Percentiles rank a stretch among this genome's conserved stretches.
phyloP scores from a whole-genome alignment of 164 flowering plant species.

The Dillenia turbinata region DNA sequence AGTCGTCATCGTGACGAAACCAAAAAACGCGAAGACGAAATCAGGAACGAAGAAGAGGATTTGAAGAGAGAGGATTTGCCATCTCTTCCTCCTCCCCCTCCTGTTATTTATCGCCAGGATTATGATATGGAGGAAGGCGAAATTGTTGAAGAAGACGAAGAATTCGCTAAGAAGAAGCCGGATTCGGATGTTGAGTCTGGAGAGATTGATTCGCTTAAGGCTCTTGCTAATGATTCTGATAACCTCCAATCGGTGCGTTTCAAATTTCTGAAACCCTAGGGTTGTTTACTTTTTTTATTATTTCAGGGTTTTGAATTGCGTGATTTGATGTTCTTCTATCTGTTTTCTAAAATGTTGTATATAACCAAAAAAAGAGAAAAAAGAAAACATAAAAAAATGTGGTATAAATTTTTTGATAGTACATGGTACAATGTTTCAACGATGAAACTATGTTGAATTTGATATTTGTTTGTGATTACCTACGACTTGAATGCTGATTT shows the following conservation, averaged over 20 bases:
- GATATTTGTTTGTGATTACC: no score
- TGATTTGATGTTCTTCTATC: no score
- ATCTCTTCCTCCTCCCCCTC: conserved; percentile 4
- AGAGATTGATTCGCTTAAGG: conserved; percentile 29
- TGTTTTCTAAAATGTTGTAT: no score
- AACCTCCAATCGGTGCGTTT: conserved; percentile 35
- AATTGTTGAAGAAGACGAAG: conserved; percentile 71
- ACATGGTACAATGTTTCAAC: no score
- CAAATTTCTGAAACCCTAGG: no score
- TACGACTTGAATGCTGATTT: no score
- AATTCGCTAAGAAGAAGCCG: conserved; percentile 9
- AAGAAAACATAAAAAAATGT: no score
- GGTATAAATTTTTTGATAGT: no score
- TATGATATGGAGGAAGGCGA: conserved; percentile 97
- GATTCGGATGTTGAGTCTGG: conserved; percentile 51
- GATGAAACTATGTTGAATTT: no score
- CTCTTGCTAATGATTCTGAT: conserved; percentile 6
- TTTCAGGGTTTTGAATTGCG: no score
- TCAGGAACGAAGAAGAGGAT: conserved; percentile 17
- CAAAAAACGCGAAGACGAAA: conserved; percentile 36
- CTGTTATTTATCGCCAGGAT: conserved; percentile 17
- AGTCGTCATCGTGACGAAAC: conserved; percentile 33
- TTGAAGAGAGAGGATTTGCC: not conserved
- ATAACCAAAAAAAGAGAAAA: no score
- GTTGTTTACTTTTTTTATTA: no score